Evolutionary conservation across 768 basidiomycete genomes (phyloP).

Genomic region (Crassisporium funariophilum): DNA sequence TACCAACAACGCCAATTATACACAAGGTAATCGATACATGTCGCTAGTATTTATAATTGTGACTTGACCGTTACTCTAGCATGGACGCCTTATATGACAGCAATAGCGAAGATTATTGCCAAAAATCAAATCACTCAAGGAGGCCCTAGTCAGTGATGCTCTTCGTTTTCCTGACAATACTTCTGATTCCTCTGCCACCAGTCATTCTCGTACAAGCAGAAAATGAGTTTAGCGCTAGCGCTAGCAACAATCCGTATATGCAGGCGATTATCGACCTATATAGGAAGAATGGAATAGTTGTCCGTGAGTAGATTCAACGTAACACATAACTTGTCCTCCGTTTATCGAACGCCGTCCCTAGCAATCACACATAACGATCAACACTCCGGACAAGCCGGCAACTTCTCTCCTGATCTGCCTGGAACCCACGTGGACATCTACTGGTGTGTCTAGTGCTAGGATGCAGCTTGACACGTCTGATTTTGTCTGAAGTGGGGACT

Average conservation of each 20-base stretch:
- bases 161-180: neutral
- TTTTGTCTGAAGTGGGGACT: slow-evolving; percentile 42
- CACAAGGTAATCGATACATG: slow-evolving; percentile 32
- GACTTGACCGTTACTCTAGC: slow-evolving; percentile 30
- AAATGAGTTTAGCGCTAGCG: slow-evolving; percentile 53
- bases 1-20: slow-evolving; percentile 51
- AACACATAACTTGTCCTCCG: neutral
- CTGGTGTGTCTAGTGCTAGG: slow-evolving; percentile 31
- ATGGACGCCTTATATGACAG: slow-evolving; percentile 58
- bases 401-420: slow-evolving; percentile 51
- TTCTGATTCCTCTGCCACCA: slow-evolving; percentile 14
- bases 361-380: slow-evolving; percentile 54
- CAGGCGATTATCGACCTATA: slow-evolving; percentile 49
- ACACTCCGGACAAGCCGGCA: slow-evolving; percentile 47
- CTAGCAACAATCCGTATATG: slow-evolving; percentile 49
- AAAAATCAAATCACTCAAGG: slow-evolving; percentile 60
- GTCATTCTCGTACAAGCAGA: slow-evolving; percentile 56
- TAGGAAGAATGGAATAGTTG: slow-evolving; percentile 45
- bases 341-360: slow-evolving; percentile 15
- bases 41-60: neutral
- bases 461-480: neutral
- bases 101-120: slow-evolving; percentile 50
- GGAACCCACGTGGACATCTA: slow-evolving; percentile 51
- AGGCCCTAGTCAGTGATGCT: slow-evolving; percentile 48
- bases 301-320: slow-evolving; percentile 37